These are phyloP conservation scores for Aspergillus quadrilineatus DNA, from an alignment of 2,329 filamentous ascomycete genomes.

Conservation along the genomic window DNA sequence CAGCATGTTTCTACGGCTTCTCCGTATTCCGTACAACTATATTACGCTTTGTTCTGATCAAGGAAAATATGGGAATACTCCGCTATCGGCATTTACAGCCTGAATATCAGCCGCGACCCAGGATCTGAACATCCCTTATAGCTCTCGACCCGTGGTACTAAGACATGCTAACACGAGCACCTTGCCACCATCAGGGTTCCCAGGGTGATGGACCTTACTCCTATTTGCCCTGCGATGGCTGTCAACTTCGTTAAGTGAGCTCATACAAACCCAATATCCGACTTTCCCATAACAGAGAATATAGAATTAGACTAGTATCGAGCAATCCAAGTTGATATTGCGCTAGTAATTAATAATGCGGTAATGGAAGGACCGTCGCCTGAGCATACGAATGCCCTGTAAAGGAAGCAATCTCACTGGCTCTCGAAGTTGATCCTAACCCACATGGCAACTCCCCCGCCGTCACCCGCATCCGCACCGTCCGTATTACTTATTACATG, in stretches of 20 bases:
- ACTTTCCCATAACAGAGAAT: not conserved
- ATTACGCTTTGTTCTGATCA: not conserved
- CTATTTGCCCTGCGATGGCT: too few species aligned
- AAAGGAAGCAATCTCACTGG: constrained; percentile 4
- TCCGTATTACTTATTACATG: constrained; percentile 12
- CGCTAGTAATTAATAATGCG: constrained; percentile 11
- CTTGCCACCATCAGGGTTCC: not conserved
- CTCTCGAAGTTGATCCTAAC: not conserved
- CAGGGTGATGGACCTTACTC: not conserved
- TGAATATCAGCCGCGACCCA: not conserved
- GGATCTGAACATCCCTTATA: not conserved
- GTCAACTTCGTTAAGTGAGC: not conserved
- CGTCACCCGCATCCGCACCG: constrained; percentile 11
- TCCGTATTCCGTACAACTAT: not conserved
- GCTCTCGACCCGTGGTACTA: not conserved
- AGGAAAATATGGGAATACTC: not conserved
- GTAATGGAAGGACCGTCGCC: not conserved
- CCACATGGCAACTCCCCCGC: constrained; percentile 14
- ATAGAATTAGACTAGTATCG: not conserved
- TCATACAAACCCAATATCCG: not conserved
- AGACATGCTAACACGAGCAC: not conserved
- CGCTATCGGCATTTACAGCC: constrained; percentile 2
- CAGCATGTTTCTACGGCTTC: too few species aligned
- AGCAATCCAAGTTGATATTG: not conserved
- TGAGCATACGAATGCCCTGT: constrained; percentile 11